Percentiles rank a stretch among this genome's conserved stretches.
These are phyloP conservation scores for Phytophthora kernoviae DNA, from an alignment of 352 stramenopile species.

Conservation along the genomic window DNA sequence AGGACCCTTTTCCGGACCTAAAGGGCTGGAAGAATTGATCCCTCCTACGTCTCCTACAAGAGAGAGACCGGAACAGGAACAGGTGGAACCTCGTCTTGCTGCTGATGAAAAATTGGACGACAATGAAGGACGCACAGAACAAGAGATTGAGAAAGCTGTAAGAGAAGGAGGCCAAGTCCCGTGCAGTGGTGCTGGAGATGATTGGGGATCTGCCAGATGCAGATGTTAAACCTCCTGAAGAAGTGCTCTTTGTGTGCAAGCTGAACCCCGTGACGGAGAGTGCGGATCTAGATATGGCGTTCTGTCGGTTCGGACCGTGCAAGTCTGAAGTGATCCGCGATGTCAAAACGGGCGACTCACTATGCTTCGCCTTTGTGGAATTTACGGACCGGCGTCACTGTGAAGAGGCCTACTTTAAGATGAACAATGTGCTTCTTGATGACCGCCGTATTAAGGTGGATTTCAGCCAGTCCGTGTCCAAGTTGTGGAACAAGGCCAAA, in stretches of 20 bases:
- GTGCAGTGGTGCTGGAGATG: constrained; percentile 98
- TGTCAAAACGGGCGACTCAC: constrained; percentile 95
- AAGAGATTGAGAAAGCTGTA: constrained; percentile 91
- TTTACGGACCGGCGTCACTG: constrained; percentile 95
- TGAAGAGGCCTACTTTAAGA: constrained; percentile 98
- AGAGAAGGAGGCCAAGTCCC: constrained; percentile 93
- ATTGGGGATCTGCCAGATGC: constrained; percentile 97
- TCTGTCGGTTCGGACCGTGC: constrained; percentile 90
- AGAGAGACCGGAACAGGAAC: constrained; percentile 92
- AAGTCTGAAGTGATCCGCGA: constrained; percentile 97
- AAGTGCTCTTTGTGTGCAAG: constrained; percentile 99
- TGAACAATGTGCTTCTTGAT: constrained; percentile 99
- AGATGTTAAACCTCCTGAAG: constrained; percentile 97
- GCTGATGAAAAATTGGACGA: constrained; percentile 89
- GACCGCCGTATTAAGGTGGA: constrained; percentile 96
- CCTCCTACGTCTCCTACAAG: constrained; percentile 85
- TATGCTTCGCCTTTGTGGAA: constrained; percentile 99
- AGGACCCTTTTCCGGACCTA: constrained; percentile 85
- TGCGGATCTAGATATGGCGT: constrained; percentile 95
- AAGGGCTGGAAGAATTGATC: constrained; percentile 60
- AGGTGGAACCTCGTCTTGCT: constrained; percentile 89
- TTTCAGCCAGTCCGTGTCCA: constrained; percentile 98
- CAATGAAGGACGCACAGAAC: constrained; percentile 70
- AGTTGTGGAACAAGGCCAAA: constrained; percentile 95
- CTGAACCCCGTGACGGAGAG: constrained; percentile 94